A percentile compares a stretch with the other conserved stretches of the same genome.
These are phyloP conservation scores for Carex cristatella DNA, from an alignment of 176 grass and related monocot species.

Conservation along the genomic window DNA sequence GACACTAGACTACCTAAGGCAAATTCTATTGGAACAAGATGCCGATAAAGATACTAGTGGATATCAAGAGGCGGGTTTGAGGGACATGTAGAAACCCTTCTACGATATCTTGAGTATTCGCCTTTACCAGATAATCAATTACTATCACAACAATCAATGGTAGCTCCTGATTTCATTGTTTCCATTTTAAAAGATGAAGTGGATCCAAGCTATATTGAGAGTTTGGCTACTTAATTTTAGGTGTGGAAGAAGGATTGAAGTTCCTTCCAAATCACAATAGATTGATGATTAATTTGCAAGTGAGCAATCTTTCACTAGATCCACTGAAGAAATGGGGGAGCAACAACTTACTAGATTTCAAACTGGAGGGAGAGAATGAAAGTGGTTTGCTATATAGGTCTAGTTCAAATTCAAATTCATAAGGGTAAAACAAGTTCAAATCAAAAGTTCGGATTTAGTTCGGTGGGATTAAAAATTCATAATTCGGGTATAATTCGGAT, in stretches of 20 bases:
- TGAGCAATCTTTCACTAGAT: background rate
- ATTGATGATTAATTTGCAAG: conserved; percentile 24
- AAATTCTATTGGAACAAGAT: conserved; percentile 43
- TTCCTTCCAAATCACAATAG: conserved; percentile 35
- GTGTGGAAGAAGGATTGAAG: too few species aligned
- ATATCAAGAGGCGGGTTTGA: conserved; percentile 10
- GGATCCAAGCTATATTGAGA: background rate
- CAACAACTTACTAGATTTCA: background rate
- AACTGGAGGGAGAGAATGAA: background rate
- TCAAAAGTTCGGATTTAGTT: too few species aligned
- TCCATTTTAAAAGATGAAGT: background rate
- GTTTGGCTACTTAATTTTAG: conserved; percentile 17
- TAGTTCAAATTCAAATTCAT: too few species aligned
- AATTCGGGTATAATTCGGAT: too few species aligned
- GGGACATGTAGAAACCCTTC: conserved; percentile 35
- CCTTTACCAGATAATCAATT: background rate
- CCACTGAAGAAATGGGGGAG: background rate
- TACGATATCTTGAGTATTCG: conserved; percentile 31
- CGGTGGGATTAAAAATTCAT: too few species aligned
- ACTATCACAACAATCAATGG: background rate
- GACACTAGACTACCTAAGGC: conserved; percentile 32
- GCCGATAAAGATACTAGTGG: conserved; percentile 30
- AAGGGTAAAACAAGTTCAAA: conserved; percentile 6
- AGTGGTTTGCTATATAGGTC: background rate
- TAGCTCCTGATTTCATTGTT: background rate